Evolutionary conservation across 2,329 filamentous ascomycete genomes (phyloP).

Genomic region (Dothideomycetes sp.): DNA sequence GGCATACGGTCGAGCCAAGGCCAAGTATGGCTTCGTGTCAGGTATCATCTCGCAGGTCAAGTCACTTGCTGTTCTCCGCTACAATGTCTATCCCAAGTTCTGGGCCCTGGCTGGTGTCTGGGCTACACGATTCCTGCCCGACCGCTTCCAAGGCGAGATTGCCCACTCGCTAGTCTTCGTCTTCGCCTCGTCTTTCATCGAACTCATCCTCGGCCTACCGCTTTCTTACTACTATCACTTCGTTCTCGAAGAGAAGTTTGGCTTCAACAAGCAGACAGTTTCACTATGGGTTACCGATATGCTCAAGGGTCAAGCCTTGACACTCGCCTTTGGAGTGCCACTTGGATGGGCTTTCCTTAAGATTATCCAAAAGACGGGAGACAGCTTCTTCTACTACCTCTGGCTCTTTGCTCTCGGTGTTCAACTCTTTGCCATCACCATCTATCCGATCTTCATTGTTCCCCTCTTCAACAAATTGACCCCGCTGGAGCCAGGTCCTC

Average conservation of each 20-base stretch:
- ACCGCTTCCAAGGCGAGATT: slow-evolving; percentile 80
- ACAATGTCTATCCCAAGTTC: slow-evolving; percentile 79
- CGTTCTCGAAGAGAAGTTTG: slow-evolving; percentile 90
- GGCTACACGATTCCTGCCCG: slow-evolving; percentile 63
- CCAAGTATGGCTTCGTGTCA: slow-evolving; percentile 73
- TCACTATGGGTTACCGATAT: slow-evolving; percentile 82
- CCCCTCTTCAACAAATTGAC: slow-evolving; percentile 98
- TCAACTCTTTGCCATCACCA: slow-evolving; percentile 88
- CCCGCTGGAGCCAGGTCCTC: slow-evolving; percentile 71
- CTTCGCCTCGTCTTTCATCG: slow-evolving; percentile 72
- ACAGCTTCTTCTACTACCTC: slow-evolving; percentile 94
- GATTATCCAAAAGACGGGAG: slow-evolving; percentile 89
- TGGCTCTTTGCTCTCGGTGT: slow-evolving; percentile 86
- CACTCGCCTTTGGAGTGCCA: slow-evolving; percentile 69
- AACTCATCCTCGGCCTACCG: slow-evolving; percentile 69
- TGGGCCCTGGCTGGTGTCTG: slow-evolving; percentile 73
- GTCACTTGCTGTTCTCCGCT: slow-evolving; percentile 81
- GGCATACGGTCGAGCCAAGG: slow-evolving; percentile 92
- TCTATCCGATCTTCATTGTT: slow-evolving; percentile 89
- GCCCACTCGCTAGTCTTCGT: slow-evolving; percentile 88
- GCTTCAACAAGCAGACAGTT: slow-evolving; percentile 96
- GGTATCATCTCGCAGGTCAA: slow-evolving; percentile 78
- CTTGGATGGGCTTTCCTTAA: slow-evolving; percentile 85
- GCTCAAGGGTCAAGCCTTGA: slow-evolving; percentile 79
- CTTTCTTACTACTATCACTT: slow-evolving; percentile 87